phyloP scores from a whole-genome alignment of 352 stramenopile species.

The Phytopythium chamaehyphon region DNA sequence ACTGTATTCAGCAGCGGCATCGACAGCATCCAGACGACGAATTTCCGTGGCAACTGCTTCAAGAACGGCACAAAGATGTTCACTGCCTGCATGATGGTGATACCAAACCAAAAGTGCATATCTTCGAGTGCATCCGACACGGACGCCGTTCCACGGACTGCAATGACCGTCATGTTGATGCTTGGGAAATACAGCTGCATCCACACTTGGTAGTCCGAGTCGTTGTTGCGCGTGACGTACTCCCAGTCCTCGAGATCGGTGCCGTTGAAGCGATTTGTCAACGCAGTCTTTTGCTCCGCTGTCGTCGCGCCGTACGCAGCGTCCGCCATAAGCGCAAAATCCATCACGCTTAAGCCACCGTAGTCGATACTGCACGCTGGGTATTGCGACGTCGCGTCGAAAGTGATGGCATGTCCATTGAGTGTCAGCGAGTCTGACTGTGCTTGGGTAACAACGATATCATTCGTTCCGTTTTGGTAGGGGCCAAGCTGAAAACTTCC shows the following conservation, averaged over 20 bases:
- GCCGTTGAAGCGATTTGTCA: constrained; percentile 76
- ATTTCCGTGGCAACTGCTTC: constrained; percentile 66
- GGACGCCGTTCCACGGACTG: constrained; percentile 74
- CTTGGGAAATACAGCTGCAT: constrained; percentile 75
- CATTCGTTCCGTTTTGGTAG: constrained; percentile 37
- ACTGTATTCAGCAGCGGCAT: constrained; percentile 61
- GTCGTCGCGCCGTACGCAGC: constrained; percentile 69
- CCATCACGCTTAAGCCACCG: constrained; percentile 51
- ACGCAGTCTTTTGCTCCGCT: constrained; percentile 44
- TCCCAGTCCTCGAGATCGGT: constrained; percentile 65
- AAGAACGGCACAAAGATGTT: constrained; percentile 82
- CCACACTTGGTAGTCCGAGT: constrained; percentile 72
- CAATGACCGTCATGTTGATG: constrained; percentile 81
- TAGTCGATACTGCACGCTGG: constrained; percentile 71
- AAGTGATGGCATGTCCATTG: constrained; percentile 40
- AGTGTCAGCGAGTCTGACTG: constrained; percentile 26
- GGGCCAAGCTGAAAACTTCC: constrained; percentile 52
- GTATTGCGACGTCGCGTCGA: constrained; percentile 55
- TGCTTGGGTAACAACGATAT: constrained; percentile 21
- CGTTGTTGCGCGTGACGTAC: constrained; percentile 71
- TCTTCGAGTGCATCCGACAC: constrained; percentile 77
- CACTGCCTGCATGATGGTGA: constrained; percentile 81
- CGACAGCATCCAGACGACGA: constrained; percentile 72
- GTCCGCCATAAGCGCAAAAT: constrained; percentile 77
- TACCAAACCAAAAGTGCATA: constrained; percentile 85